Percentiles rank a stretch among this genome's conserved stretches.
These are phyloP conservation scores for Murraya koenigii DNA, from an alignment of 345 rosid species.

Conservation along the genomic window DNA sequence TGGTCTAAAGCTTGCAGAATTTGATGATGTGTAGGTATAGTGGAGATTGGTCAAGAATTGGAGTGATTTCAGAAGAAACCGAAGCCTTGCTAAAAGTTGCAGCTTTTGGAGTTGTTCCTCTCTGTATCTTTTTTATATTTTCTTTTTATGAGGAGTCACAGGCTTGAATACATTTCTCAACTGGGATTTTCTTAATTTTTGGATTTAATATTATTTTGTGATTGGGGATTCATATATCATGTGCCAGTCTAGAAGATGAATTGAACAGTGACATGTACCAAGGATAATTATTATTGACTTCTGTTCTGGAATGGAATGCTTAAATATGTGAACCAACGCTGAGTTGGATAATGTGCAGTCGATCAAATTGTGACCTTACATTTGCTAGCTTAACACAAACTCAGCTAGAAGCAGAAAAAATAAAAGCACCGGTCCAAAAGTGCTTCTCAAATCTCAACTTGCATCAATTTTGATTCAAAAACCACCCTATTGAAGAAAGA, in stretches of 20 bases:
- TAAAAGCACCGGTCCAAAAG: not conserved
- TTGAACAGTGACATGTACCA: not conserved
- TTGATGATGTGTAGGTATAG: slow-evolving; percentile 49
- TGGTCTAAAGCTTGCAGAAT: not conserved
- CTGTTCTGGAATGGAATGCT: not conserved
- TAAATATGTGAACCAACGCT: not conserved
- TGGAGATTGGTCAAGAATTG: slow-evolving; percentile 96
- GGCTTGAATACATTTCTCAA: not conserved
- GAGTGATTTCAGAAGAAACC: slow-evolving; percentile 63
- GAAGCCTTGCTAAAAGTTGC: slow-evolving; percentile 67
- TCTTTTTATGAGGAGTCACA: slow-evolving; percentile 41
- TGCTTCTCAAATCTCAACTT: not conserved
- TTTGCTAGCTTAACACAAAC: not conserved
- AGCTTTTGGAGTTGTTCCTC: slow-evolving; percentile 67
- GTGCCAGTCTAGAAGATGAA: not conserved
- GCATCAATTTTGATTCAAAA: not conserved
- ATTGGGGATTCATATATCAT: not conserved
- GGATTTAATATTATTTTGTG: not conserved
- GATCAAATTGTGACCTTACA: slow-evolving; percentile 9
- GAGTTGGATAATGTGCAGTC: not conserved
- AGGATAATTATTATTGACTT: not conserved
- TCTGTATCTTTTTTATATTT: slow-evolving; percentile 48
- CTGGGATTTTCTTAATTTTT: not conserved
- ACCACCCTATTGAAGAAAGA: not conserved
- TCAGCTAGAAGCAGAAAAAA: not conserved